Evolutionary conservation across 345 rosid species (phyloP).

Genomic region (Diplotaxis tenuifolia): DNA sequence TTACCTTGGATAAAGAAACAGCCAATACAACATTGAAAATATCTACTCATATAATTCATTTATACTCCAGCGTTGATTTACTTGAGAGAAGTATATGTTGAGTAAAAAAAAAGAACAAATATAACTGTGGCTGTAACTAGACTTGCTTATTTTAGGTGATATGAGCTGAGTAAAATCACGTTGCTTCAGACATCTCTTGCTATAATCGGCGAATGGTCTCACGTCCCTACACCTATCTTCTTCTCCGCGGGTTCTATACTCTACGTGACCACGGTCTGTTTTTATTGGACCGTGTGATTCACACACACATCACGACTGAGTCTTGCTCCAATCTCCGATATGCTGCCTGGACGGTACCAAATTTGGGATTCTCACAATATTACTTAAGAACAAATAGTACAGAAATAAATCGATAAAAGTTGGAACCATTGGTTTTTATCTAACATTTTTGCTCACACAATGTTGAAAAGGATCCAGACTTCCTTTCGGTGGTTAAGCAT

Average conservation of each 20-base stretch:
- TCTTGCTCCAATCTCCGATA: background rate
- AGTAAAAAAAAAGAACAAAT: background rate
- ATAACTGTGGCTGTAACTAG: slow-evolving; percentile 38
- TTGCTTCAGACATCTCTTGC: slow-evolving; percentile 35
- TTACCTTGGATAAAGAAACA: background rate
- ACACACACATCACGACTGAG: background rate
- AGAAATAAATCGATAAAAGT: background rate
- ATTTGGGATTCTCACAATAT: background rate
- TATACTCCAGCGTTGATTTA: background rate
- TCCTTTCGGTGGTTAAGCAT: too few relatives aligned
- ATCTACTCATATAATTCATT: background rate
- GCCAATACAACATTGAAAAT: background rate
- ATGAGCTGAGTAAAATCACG: slow-evolving; percentile 30
- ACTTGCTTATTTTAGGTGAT: slow-evolving; percentile 40
- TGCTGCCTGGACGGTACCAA: background rate
- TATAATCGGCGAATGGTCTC: slow-evolving; percentile 32
- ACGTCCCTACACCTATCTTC: slow-evolving; percentile 38
- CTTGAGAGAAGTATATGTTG: too few relatives aligned
- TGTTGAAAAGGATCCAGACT: background rate
- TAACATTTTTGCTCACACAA: background rate
- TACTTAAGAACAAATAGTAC: background rate
- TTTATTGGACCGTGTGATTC: background rate
- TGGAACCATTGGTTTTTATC: background rate
- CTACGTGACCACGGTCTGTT: background rate
- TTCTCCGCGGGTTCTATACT: background rate